Conservation (phyloP, 768 basidiomycete genomes). For the Tylopilus rubrobrunneus region DNA sequence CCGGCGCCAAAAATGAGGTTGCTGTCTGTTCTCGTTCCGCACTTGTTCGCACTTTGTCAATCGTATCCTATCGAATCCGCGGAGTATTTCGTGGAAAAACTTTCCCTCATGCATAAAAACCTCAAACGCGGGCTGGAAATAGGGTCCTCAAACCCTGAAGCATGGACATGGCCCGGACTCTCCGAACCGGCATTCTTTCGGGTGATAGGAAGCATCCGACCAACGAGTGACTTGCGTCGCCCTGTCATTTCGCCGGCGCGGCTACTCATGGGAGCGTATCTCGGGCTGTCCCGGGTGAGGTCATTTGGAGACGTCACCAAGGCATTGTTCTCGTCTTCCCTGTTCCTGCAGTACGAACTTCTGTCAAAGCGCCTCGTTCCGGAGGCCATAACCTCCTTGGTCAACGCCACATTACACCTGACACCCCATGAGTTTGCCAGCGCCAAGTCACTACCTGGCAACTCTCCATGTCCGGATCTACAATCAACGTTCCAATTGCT, state of each 20-base stretch:
- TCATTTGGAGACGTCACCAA: constrained; percentile 71
- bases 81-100: constrained; percentile 74
- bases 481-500: constrained; percentile 43
- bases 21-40: constrained; percentile 67
- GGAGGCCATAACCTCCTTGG: constrained; percentile 80
- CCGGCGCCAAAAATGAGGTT: constrained; percentile 57
- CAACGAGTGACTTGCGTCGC: constrained; percentile 92
- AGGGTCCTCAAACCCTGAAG: constrained; percentile 53
- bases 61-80: constrained; percentile 81
- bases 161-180: constrained; percentile 86
- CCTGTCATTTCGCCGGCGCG: constrained; percentile 83
- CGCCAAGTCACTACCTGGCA: constrained; percentile 53
- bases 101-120: constrained; percentile 91
- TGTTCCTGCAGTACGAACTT: constrained; percentile 80
- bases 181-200: constrained; percentile 81
- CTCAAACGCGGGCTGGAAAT: constrained; percentile 75
- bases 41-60: constrained; percentile 72
- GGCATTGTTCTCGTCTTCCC: constrained; percentile 84
- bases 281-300: constrained; percentile 78
- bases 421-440: constrained; percentile 56
- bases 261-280: constrained; percentile 87
- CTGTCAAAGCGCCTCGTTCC: constrained; percentile 86
- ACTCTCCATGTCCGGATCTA: constrained; percentile 71
- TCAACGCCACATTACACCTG: constrained; percentile 68
- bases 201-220: constrained; percentile 79